Percentiles rank a stretch among this genome's conserved stretches.
phyloP scores from a whole-genome alignment of 176 grass and related monocot genomes.

The Oryza rufipogon region DNA sequence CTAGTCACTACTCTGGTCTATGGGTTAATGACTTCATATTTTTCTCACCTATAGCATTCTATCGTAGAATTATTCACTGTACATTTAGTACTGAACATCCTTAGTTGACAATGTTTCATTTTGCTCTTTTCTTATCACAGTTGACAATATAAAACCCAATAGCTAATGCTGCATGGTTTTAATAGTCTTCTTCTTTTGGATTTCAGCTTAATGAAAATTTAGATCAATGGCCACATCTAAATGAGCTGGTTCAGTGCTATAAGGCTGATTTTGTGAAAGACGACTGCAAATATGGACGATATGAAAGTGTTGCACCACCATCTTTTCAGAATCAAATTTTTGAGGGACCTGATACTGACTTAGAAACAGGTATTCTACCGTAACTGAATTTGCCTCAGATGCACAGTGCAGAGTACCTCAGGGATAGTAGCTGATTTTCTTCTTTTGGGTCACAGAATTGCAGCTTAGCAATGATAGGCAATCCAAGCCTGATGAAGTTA shows the following conservation, averaged over 20 bases:
- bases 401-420: background rate
- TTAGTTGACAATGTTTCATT: background rate
- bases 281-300: conserved; percentile 87
- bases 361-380: conserved; percentile 78
- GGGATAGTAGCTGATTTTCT: too few relatives aligned
- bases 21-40: background rate
- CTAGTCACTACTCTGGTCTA: background rate
- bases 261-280: conserved; percentile 95
- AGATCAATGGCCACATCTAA: conserved; percentile 98
- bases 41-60: background rate
- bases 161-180: conserved; percentile 4
- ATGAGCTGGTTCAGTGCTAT: conserved; percentile 91
- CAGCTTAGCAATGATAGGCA: conserved; percentile 81
- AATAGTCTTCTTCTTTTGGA: conserved; percentile 31
- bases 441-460: conserved; percentile 57
- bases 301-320: conserved; percentile 61
- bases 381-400: conserved; percentile 16
- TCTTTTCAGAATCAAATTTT: conserved; percentile 96
- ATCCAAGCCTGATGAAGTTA: conserved; percentile 63
- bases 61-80: background rate
- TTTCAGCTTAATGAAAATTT: conserved; percentile 93
- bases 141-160: conserved; percentile 2
- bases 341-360: conserved; percentile 93
- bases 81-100: conserved; percentile 1
- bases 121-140: conserved; percentile 18